phyloP scores from a whole-genome alignment of 2,329 filamentous ascomycete genomes.

The Sclerotinia glacialis region DNA sequence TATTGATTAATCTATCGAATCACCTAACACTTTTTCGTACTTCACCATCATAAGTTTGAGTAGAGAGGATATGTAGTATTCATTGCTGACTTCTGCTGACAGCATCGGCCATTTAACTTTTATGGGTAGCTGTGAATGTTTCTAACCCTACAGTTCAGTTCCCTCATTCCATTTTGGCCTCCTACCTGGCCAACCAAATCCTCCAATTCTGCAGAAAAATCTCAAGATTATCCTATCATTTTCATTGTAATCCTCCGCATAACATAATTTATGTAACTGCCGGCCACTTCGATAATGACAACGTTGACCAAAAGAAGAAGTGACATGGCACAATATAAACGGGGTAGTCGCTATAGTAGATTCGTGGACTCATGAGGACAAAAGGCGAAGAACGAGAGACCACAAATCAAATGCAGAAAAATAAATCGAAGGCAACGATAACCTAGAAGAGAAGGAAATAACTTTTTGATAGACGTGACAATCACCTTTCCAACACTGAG shows the following conservation, averaged over 20 bases:
- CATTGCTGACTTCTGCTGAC: constrained; percentile 2
- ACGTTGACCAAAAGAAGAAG: constrained; percentile 27
- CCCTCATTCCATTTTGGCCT: constrained; percentile 6
- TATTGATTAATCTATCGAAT: background rate
- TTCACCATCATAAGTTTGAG: background rate
- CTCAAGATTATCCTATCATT: constrained; percentile 20
- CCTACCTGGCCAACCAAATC: constrained; percentile 3
- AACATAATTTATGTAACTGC: constrained; percentile 27
- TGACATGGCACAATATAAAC: constrained; percentile 32
- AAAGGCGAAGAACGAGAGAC: constrained; percentile 35
- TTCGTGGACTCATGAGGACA: constrained; percentile 41
- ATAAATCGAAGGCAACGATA: constrained; percentile 35
- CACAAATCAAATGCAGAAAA: constrained; percentile 34
- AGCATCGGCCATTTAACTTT: constrained; percentile 12
- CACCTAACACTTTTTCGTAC: background rate
- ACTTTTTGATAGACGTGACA: constrained; percentile 37
- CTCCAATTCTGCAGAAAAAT: constrained; percentile 2
- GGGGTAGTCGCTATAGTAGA: constrained; percentile 43
- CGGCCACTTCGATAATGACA: constrained; percentile 25
- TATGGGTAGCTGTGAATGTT: constrained; percentile 12
- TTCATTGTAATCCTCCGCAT: constrained; percentile 24
- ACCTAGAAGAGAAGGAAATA: constrained; percentile 39
- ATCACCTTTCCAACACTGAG: constrained; percentile 38
- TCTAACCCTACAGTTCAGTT: constrained; percentile 20
- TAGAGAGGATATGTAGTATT: constrained; percentile 5